A percentile compares a stretch with the other conserved stretches of the same genome.
phyloP scores from a whole-genome alignment of 768 basidiomycete genomes.

The Clavulina sp. region DNA sequence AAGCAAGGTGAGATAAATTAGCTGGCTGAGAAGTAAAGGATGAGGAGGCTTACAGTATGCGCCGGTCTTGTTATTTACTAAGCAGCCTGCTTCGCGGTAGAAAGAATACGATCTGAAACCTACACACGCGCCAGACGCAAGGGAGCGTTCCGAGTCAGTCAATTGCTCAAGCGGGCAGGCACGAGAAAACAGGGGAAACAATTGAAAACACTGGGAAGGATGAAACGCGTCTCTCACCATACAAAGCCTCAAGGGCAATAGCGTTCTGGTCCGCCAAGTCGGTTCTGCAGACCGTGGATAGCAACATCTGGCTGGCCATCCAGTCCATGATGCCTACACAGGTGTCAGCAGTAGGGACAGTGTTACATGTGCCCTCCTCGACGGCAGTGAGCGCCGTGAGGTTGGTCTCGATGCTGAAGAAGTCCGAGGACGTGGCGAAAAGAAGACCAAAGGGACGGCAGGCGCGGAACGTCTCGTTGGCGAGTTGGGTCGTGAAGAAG shows the following conservation, averaged over 20 bases:
- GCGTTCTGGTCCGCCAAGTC: conserved; percentile 14
- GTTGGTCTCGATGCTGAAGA: conserved; percentile 13
- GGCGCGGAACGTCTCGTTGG: conserved; percentile 11
- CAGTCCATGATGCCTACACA: conserved; percentile 13
- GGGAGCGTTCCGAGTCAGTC: too few relatives aligned
- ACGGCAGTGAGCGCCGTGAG: conserved; percentile 13
- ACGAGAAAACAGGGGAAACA: too few relatives aligned
- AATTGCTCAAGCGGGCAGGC: too few relatives aligned
- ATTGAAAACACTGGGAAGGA: not conserved
- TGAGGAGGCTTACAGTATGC: conserved; percentile 11
- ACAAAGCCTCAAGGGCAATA: conserved; percentile 14
- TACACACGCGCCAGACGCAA: too few relatives aligned
- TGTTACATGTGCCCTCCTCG: conserved; percentile 14
- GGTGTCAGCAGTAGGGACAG: conserved; percentile 1
- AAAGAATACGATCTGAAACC: conserved; percentile 17
- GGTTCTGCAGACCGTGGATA: conserved; percentile 12
- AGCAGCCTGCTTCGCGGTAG: conserved; percentile 14
- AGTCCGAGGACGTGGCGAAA: conserved; percentile 8
- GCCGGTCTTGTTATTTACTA: conserved; percentile 12
- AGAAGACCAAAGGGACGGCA: conserved; percentile 14
- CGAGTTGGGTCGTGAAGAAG: conserved; percentile 17
- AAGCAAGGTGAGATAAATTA: not conserved
- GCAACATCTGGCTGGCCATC: conserved; percentile 9
- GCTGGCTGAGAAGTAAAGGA: not conserved
- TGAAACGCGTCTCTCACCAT: conserved; percentile 1